Evolutionary conservation across 1,284 basidiomycete genomes (phyloP).

Genomic region (Ceratobasidium theobromae): DNA sequence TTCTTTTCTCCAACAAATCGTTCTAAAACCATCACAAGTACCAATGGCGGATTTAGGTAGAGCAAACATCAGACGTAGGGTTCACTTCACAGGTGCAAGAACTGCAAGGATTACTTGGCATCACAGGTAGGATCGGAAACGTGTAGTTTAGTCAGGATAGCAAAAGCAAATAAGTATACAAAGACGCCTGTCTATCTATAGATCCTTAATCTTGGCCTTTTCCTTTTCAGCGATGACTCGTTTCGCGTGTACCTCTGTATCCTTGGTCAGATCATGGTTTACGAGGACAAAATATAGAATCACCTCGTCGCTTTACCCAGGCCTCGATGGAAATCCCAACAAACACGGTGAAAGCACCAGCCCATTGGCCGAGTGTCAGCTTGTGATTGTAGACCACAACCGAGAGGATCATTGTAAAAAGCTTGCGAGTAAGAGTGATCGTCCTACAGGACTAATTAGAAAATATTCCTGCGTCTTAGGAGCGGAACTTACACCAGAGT

Average conservation of each 20-base stretch:
- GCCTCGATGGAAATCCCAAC: conserved; percentile 93
- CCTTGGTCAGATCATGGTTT: neutral
- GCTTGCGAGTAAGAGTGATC: conserved; percentile 94
- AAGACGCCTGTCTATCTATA: conserved; percentile 49
- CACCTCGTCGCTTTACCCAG: conserved; percentile 80
- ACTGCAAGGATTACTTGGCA: too few species aligned
- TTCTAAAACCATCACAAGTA: too few species aligned
- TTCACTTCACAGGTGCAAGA: too few species aligned
- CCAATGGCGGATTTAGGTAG: too few species aligned
- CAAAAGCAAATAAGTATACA: neutral
- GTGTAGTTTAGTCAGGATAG: neutral
- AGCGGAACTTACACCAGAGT: conserved; percentile 75
- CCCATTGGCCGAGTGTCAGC: conserved; percentile 85
- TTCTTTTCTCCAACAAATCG: too few species aligned
- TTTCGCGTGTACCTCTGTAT: conserved; percentile 72
- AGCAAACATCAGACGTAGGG: too few species aligned
- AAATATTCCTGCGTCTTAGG: neutral
- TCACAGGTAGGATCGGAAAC: too few species aligned
- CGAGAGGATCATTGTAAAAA: conserved; percentile 97
- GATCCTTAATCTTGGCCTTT: conserved; percentile 73
- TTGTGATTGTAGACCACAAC: conserved; percentile 91
- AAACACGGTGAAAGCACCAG: conserved; percentile 88
- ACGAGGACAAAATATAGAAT: neutral
- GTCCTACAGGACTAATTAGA: conserved; percentile 58
- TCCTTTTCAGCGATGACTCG: conserved; percentile 76